phyloP scores from a whole-genome alignment of 441 rosid species.

The Pelargonium fulgidum region DNA sequence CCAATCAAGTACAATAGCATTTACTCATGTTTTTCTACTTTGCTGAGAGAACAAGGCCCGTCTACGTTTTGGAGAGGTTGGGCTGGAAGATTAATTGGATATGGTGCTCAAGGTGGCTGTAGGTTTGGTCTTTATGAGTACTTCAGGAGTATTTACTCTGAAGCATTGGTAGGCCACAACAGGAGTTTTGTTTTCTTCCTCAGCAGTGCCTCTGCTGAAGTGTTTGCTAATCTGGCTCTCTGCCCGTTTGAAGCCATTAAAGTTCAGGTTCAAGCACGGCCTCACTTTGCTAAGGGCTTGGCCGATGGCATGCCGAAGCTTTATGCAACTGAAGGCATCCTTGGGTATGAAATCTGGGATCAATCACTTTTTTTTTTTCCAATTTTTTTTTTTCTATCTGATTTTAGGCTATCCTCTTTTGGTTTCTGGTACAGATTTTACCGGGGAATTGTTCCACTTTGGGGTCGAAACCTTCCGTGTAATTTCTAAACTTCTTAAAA shows the following conservation, averaged over 20 bases:
- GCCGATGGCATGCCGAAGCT: constrained; percentile 55
- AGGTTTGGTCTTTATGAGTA: constrained; percentile 61
- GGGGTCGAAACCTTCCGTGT: constrained; percentile 69
- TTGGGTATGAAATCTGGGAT: constrained; percentile 34
- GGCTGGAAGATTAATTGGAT: constrained; percentile 53
- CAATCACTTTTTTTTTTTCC: background rate
- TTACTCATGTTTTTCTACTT: constrained; percentile 44
- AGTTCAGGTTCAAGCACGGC: constrained; percentile 57
- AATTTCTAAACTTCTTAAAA: constrained; percentile 21
- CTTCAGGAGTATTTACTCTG: constrained; percentile 54
- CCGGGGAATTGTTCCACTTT: constrained; percentile 52
- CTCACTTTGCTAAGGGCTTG: constrained; percentile 49
- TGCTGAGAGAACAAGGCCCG: constrained; percentile 62
- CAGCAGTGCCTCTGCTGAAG: constrained; percentile 77
- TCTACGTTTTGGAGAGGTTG: constrained; percentile 66
- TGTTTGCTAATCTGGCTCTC: constrained; percentile 60
- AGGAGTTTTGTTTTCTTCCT: constrained; percentile 55
- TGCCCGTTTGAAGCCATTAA: constrained; percentile 64
- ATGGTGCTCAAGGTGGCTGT: constrained; percentile 66
- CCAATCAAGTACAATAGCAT: constrained; percentile 53
- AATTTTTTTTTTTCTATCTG: constrained; percentile 12
- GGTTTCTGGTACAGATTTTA: constrained; percentile 37
- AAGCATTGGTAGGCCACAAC: constrained; percentile 36
- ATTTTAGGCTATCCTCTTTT: background rate
- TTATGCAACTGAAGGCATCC: constrained; percentile 42